These are phyloP conservation scores for Hyaloperonospora brassicae DNA, from an alignment of 352 stramenopile species.

Conservation along the genomic window DNA sequence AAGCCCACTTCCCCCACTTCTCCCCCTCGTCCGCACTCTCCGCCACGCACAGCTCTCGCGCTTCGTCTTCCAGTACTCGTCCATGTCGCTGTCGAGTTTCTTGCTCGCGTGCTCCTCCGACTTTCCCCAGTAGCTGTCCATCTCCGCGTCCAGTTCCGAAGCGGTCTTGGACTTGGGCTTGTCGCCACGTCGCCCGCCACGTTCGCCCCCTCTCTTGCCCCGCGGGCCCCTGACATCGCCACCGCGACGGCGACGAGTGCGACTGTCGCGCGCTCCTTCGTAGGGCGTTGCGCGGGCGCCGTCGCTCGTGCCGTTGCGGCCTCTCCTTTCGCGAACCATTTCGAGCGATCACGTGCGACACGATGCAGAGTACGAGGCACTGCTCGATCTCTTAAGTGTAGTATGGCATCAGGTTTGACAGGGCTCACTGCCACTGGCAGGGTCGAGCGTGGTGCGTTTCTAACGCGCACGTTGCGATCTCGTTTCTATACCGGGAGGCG, in stretches of 20 bases:
- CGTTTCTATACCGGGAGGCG: too few species aligned
- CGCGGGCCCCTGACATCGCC: slow-evolving; percentile 13
- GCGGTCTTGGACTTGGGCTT: slow-evolving; percentile 70
- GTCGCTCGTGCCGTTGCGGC: slow-evolving; percentile 17
- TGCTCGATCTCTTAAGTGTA: too few species aligned
- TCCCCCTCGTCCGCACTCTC: too few species aligned
- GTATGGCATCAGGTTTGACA: not conserved
- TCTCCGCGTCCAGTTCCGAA: slow-evolving; percentile 75
- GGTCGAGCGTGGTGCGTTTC: slow-evolving; percentile 4
- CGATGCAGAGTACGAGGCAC: too few species aligned
- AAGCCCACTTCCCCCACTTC: too few species aligned
- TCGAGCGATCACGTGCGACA: not conserved
- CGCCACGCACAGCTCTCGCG: slow-evolving; percentile 10
- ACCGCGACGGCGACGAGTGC: slow-evolving; percentile 20
- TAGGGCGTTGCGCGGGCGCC: slow-evolving; percentile 36
- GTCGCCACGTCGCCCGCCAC: slow-evolving; percentile 21
- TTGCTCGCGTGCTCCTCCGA: slow-evolving; percentile 76
- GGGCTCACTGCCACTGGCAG: too few species aligned
- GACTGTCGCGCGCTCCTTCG: slow-evolving; percentile 27
- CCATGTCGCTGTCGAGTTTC: slow-evolving; percentile 80
- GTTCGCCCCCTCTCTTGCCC: slow-evolving; percentile 16
- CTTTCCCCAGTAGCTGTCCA: slow-evolving; percentile 86
- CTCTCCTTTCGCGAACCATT: slow-evolving; percentile 33
- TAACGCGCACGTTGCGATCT: slow-evolving; percentile 1
- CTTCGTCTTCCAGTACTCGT: slow-evolving; percentile 87